A percentile compares a stretch with the other conserved stretches of the same genome.
Conservation (phyloP, 1,284 basidiomycete species). For the Naganishia cerealis region DNA sequence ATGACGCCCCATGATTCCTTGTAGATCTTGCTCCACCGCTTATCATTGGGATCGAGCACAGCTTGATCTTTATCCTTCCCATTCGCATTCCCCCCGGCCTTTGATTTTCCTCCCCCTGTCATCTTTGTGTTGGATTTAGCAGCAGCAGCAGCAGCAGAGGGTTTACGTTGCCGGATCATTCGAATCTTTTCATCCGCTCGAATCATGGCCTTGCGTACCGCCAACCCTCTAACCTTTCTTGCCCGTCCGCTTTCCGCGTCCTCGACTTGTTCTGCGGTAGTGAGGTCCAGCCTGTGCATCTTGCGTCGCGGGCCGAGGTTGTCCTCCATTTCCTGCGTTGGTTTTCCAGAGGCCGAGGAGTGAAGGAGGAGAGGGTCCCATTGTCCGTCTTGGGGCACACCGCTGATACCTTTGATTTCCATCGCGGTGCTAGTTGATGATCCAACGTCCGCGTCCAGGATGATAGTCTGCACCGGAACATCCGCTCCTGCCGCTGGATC, state of each 20-base stretch:
- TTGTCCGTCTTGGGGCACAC: background rate
- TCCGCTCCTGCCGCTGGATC: background rate
- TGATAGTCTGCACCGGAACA: background rate
- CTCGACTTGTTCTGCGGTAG: background rate
- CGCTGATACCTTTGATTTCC: conserved; percentile 2
- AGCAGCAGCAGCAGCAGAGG: background rate
- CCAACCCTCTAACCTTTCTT: conserved; percentile 5
- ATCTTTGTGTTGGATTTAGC: conserved; percentile 2
- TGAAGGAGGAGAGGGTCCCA: conserved; percentile 22
- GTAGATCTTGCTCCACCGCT: conserved; percentile 60
- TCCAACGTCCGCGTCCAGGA: background rate
- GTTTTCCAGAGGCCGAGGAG: background rate
- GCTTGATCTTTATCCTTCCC: conserved; percentile 22
- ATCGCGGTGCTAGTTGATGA: background rate
- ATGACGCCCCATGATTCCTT: conserved; percentile 60
- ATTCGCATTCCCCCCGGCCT: conserved; percentile 7
- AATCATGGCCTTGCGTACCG: conserved; percentile 27
- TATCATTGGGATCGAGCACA: conserved; percentile 56
- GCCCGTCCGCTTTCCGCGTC: background rate
- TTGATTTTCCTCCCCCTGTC: conserved; percentile 15
- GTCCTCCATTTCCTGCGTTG: conserved; percentile 20
- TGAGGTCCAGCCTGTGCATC: background rate
- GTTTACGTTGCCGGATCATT: conserved; percentile 1
- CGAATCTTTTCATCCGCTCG: conserved; percentile 27
- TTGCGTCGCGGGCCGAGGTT: conserved; percentile 3